Evolutionary conservation across 768 basidiomycete species (phyloP).

Genomic region (Candolleomyces aberdarensis): DNA sequence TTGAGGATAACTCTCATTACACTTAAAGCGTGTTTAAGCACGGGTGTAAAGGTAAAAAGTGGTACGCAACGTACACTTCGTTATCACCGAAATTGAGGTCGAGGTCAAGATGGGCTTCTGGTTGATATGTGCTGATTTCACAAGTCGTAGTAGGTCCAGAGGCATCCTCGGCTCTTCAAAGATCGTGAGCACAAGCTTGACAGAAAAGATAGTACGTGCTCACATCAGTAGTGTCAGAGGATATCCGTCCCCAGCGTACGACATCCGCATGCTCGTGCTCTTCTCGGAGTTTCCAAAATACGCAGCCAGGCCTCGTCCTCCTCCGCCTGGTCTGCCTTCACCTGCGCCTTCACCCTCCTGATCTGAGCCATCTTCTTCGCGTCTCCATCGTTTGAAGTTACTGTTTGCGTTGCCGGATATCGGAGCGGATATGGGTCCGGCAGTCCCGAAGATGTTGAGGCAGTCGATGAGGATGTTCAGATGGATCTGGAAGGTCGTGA

Average conservation of each 20-base stretch:
- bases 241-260: conserved; percentile 73
- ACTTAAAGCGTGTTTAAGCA: background rate
- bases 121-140: conserved; percentile 81
- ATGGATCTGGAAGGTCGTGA: conserved; percentile 72
- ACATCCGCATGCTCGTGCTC: conserved; percentile 82
- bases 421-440: conserved; percentile 39
- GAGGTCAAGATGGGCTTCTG: conserved; percentile 78
- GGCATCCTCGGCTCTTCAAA: conserved; percentile 67
- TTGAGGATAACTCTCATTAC: conserved; percentile 86
- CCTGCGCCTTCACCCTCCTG: conserved; percentile 36
- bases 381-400: conserved; percentile 49
- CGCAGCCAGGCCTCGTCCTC: conserved; percentile 48
- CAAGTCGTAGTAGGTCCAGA: conserved; percentile 83
- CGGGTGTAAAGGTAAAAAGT: background rate
- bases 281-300: conserved; percentile 58
- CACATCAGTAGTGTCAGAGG: conserved; percentile 80
- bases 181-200: background rate
- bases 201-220: conserved; percentile 24
- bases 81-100: conserved; percentile 73
- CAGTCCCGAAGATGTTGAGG: conserved; percentile 91
- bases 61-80: conserved; percentile 39
- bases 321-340: conserved; percentile 22
- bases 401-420: conserved; percentile 18
- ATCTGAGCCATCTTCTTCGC: conserved; percentile 42
- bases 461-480: conserved; percentile 85